phyloP scores from a whole-genome alignment of 169 alveolate genomes.

The Perkinsus chesapeaki region DNA sequence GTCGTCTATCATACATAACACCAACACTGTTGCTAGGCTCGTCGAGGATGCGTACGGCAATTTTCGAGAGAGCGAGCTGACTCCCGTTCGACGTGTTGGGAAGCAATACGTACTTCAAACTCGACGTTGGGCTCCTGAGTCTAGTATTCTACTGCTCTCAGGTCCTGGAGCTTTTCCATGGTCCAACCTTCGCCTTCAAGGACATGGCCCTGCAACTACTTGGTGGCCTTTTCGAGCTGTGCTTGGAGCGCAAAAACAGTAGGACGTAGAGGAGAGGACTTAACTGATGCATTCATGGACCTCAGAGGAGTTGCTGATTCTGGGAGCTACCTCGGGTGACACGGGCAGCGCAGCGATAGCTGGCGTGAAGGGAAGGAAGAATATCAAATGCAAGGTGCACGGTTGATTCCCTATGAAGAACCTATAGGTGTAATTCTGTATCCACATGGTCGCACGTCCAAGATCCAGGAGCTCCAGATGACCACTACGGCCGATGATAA shows the following conservation, averaged over 20 bases:
- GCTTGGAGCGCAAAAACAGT: neutral
- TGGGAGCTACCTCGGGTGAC: constrained; percentile 36
- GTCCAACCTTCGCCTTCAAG: constrained; percentile 39
- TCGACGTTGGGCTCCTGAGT: neutral
- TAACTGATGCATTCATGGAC: neutral
- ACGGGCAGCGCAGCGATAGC: constrained; percentile 44
- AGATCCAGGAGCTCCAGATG: constrained; percentile 35
- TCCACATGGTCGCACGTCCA: constrained; percentile 25
- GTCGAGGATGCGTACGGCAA: neutral
- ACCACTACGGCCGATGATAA: constrained; percentile 17
- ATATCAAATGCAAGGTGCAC: neutral
- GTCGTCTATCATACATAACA: neutral
- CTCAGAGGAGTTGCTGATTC: constrained; percentile 8
- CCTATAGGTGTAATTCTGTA: constrained; percentile 17
- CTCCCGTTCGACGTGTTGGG: neutral
- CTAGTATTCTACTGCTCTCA: neutral
- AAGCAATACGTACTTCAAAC: neutral
- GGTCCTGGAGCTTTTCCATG: constrained; percentile 32
- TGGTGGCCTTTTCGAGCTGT: constrained; percentile 9
- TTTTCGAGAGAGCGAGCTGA: neutral
- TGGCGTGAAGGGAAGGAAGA: constrained; percentile 25
- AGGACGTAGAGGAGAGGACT: neutral
- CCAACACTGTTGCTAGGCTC: neutral
- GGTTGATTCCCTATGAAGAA: neutral
- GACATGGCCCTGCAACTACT: constrained; percentile 30